These are phyloP conservation scores for Dactylellina sp. DNA, from an alignment of 2,329 filamentous ascomycete genomes.

Conservation along the genomic window DNA sequence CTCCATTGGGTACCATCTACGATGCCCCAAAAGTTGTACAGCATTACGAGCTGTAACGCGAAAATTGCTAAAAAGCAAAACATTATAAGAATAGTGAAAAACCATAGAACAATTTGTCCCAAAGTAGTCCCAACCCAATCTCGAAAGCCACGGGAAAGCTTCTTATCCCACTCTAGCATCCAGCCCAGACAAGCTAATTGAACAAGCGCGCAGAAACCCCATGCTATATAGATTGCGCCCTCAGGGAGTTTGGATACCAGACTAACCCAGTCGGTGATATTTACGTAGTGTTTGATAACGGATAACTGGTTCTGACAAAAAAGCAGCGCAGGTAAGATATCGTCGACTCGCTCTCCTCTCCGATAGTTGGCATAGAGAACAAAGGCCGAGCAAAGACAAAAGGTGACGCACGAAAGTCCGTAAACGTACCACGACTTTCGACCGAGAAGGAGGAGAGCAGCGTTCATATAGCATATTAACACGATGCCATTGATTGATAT, in stretches of 20 bases:
- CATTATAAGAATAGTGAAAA: conserved; percentile 23
- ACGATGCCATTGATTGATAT: conserved; percentile 52
- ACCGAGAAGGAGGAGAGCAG: conserved; percentile 42
- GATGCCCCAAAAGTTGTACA: conserved; percentile 54
- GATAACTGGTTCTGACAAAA: conserved; percentile 34
- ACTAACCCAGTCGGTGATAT: conserved; percentile 41
- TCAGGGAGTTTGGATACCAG: conserved; percentile 37
- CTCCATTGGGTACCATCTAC: conserved; percentile 41
- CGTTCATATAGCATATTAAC: conserved; percentile 51
- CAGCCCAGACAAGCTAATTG: conserved; percentile 44
- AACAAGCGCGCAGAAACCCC: conserved; percentile 36
- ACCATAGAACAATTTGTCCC: conserved; percentile 32
- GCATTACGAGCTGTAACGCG: conserved; percentile 44
- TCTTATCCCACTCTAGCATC: conserved; percentile 53
- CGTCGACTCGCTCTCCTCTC: conserved; percentile 31
- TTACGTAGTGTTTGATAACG: background rate
- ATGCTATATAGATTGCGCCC: conserved; percentile 32
- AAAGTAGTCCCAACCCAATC: conserved; percentile 6
- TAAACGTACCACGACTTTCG: conserved; percentile 56
- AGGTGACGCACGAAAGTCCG: conserved; percentile 45
- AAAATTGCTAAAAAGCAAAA: conserved; percentile 49
- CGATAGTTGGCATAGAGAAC: conserved; percentile 41
- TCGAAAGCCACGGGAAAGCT: conserved; percentile 12
- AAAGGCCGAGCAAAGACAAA: conserved; percentile 46
- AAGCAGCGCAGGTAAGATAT: conserved; percentile 29